Conservation (phyloP, 1,284 basidiomycete genomes). For the Pseudozyma thailandica region DNA sequence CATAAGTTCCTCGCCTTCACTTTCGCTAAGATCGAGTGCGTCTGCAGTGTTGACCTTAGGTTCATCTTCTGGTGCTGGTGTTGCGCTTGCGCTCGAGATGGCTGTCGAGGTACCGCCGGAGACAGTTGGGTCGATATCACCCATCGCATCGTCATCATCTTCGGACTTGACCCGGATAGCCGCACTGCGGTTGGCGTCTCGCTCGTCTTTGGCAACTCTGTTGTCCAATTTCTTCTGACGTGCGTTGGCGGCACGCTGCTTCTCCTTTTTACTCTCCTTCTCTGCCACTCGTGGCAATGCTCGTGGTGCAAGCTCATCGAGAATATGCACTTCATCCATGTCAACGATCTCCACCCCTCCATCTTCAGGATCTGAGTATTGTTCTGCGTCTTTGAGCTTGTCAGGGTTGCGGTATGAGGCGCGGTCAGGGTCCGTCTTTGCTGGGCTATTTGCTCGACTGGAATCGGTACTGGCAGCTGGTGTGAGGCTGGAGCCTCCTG, state of each 20-base stretch:
- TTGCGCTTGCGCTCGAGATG: slow-evolving; percentile 25
- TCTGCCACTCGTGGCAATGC: slow-evolving; percentile 73
- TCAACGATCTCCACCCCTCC: slow-evolving; percentile 72
- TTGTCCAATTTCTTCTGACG: slow-evolving; percentile 70
- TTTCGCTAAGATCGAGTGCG: slow-evolving; percentile 82
- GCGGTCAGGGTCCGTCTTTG: slow-evolving; percentile 41
- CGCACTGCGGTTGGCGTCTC: slow-evolving; percentile 7
- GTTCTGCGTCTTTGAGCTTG: slow-evolving; percentile 50
- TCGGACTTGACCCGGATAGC: slow-evolving; percentile 45
- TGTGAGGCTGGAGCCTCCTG: slow-evolving; percentile 32
- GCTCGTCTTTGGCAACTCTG: slow-evolving; percentile 25
- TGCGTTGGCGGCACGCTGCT: slow-evolving; percentile 66
- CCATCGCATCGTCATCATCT: slow-evolving; percentile 39
- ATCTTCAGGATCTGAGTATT: slow-evolving; percentile 49
- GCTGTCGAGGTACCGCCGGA: slow-evolving; percentile 1
- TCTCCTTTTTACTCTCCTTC: slow-evolving; percentile 59
- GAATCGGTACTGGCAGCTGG: slow-evolving; percentile 12
- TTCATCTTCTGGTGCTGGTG: slow-evolving; percentile 43
- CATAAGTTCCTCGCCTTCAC: slow-evolving; percentile 84
- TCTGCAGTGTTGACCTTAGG: slow-evolving; percentile 75
- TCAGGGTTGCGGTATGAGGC: slow-evolving; percentile 50
- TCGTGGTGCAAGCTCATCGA: slow-evolving; percentile 91
- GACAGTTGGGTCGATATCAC: slow-evolving; percentile 7
- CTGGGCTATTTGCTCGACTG: slow-evolving; percentile 3
- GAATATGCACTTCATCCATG: slow-evolving; percentile 80